Base-by-base conservation (phyloP, 2,329 filamentous ascomycete species). In the Sarocladium brachiariae region DNA sequence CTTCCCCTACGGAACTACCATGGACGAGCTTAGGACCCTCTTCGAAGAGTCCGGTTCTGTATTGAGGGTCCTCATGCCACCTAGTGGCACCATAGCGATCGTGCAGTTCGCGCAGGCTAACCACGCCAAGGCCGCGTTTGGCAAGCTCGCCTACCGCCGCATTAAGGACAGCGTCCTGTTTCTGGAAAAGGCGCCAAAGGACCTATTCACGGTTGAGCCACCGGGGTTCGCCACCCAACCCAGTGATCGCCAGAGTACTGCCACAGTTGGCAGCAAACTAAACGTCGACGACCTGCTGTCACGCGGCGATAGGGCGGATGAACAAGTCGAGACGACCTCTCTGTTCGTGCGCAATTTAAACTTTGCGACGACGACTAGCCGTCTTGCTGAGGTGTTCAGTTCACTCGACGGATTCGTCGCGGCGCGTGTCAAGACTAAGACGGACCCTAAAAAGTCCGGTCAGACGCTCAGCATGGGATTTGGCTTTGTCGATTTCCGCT, bases 381-480 rank as follows among this genome's bases (percentile, higher is more conserved):
- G 81, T 53, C 76, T 99, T 57, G 80, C 81, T 7, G 86, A 91
- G 60, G 78, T 83, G 21, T 97, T 97, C 71, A 77, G 80, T 55
- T 77, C 87, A 50, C 74, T 97, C 50, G 86, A 90, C 59, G 93
- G 93, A 50, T 97, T 97, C 68, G 75, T 93, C 56, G 89, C 87
- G 52, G 92, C 90, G 24, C 81, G 83, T 56, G 90, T 99, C 57
- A 96, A 96, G 73, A 96, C 89, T 21, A 96, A 95, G 71, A 80
- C 83, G 34, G 90, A 99, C 63, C 81, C 90, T n/a, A 96, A 96
- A 73, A 87, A 86, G 62, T 84, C 88, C 16, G 89, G 87, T 8
- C 86, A 95, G 67, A 79, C 86, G 3, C 80, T 99, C 50, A 96
- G 91, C 65, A 96, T 97, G 91, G 93, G 93, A 33, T 99, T 95